A percentile compares a stretch with the other conserved stretches of the same genome.
Evolutionary conservation across 2,329 filamentous ascomycete genomes (phyloP).

Genomic region (Lasiodiplodia hormozganensis): DNA sequence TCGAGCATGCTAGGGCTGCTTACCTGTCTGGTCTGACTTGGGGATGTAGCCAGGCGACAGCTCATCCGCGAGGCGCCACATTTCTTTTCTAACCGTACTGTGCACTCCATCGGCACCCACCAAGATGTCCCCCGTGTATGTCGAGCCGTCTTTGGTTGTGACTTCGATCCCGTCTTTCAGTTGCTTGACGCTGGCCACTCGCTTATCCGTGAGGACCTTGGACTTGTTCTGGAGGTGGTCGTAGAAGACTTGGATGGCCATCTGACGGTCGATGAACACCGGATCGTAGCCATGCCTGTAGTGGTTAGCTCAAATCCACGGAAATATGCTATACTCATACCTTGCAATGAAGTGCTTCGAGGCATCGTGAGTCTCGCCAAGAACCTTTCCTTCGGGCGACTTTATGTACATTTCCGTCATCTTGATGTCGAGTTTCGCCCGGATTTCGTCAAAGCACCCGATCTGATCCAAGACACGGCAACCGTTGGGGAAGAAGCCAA

Average conservation of each 20-base stretch:
- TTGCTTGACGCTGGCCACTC: background rate
- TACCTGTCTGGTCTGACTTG: background rate
- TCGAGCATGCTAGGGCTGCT: background rate
- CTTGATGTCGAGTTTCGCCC: background rate
- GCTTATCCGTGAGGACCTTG: constrained; percentile 8
- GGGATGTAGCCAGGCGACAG: constrained; percentile 15
- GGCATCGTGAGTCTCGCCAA: background rate
- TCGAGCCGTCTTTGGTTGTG: background rate
- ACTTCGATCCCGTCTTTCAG: background rate
- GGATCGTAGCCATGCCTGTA: constrained; percentile 20
- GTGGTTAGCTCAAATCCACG: background rate
- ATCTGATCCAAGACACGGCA: constrained; percentile 28
- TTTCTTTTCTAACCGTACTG: constrained; percentile 16
- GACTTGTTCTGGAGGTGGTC: constrained; percentile 24
- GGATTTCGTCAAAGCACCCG: constrained; percentile 2
- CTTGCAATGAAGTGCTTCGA: constrained; percentile 3
- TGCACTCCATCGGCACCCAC: constrained; percentile 27
- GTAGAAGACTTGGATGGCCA: constrained; percentile 34
- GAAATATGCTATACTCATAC: background rate
- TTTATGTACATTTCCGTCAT: background rate
- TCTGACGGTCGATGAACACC: constrained; percentile 29
- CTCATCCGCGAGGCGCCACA: constrained; percentile 31
- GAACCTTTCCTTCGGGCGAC: too few relatives aligned
- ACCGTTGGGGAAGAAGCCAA: constrained; percentile 33
- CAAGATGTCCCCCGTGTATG: constrained; percentile 15